Percentiles rank a stretch among this genome's conserved stretches.
phyloP scores from a whole-genome alignment of 2,329 filamentous ascomycete species.

The Arachnomyces sp. region DNA sequence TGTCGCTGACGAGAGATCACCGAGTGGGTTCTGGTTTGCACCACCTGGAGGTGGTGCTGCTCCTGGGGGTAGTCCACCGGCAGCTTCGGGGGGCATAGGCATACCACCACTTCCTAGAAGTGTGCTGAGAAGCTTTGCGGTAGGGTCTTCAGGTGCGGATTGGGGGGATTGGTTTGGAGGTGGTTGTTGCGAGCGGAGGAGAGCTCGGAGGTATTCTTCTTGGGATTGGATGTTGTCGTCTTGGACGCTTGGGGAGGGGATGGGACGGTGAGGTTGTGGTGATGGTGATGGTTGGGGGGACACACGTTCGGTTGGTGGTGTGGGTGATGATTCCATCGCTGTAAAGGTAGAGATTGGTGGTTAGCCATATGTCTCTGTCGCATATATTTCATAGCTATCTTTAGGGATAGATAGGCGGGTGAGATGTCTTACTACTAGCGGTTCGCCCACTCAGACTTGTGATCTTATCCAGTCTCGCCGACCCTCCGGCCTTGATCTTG shows the following conservation, averaged over 20 bases:
- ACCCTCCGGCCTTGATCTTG: conserved; percentile 52
- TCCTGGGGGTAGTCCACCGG: conserved; percentile 16
- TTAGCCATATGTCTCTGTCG: no score
- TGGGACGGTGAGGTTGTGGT: conserved; percentile 3
- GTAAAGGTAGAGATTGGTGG: conserved; percentile 13
- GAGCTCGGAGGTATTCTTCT: conserved; percentile 35
- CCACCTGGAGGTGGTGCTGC: conserved; percentile 6
- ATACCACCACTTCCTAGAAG: conserved; percentile 24
- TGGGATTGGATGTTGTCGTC: conserved; percentile 31
- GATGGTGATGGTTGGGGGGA: conserved; percentile 6
- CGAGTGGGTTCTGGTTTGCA: conserved; percentile 16
- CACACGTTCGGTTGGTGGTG: conserved; percentile 11
- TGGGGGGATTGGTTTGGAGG: conserved; percentile 13
- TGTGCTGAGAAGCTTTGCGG: conserved; percentile 29
- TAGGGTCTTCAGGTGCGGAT: conserved; percentile 24
- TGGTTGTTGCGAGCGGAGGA: conserved; percentile 27
- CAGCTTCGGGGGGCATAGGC: conserved; percentile 17
- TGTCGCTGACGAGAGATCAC: conserved; percentile 34
- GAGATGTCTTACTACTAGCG: conserved; percentile 30
- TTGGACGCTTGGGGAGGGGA: conserved; percentile 14
- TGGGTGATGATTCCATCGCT: conserved; percentile 5
- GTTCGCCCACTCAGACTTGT: conserved; percentile 49
- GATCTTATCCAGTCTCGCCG: conserved; percentile 54
- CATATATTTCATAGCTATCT: background rate
- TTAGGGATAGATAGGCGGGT: background rate